Conservation (phyloP, 768 basidiomycete species). For the Pisolithus orientalis region DNA sequence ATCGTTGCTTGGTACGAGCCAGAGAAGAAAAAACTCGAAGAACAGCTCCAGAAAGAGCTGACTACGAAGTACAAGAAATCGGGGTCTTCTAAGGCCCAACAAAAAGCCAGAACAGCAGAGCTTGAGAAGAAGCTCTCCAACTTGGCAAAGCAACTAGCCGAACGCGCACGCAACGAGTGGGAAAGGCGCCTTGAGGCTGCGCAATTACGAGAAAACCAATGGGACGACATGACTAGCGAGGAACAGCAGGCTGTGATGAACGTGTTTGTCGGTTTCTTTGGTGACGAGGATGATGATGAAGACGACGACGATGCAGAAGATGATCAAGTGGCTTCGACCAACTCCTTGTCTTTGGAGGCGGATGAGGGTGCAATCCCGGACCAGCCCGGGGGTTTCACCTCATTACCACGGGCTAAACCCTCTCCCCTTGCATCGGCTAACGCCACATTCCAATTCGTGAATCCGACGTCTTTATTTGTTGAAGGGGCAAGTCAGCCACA, state of each 20-base stretch:
- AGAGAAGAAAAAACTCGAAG: constrained; percentile 21
- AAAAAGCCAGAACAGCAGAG: constrained; percentile 24
- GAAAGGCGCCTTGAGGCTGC: constrained; percentile 26
- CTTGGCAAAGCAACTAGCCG: constrained; percentile 17
- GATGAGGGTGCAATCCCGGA: constrained; percentile 16
- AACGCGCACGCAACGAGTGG: constrained; percentile 29
- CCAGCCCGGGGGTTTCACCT: constrained; percentile 2
- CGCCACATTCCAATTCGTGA: constrained; percentile 13
- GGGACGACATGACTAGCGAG: constrained; percentile 26
- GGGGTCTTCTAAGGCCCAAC: constrained; percentile 18
- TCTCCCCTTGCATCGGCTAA: constrained; percentile 2
- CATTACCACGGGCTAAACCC: neutral
- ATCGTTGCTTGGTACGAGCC: constrained; percentile 25
- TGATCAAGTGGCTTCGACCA: neutral
- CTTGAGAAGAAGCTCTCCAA: constrained; percentile 19
- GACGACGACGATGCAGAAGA: neutral
- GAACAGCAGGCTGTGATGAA: constrained; percentile 26
- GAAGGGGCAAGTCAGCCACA: constrained; percentile 15
- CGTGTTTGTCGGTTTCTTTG: constrained; percentile 25
- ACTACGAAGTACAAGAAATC: constrained; percentile 26
- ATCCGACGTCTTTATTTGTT: constrained; percentile 21
- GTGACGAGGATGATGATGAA: constrained; percentile 14
- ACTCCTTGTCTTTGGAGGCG: constrained; percentile 13
- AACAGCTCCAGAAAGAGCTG: constrained; percentile 26
- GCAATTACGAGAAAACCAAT: constrained; percentile 24